Evolutionary conservation across 1,139 yeast species (phyloP).

Genomic region (Petasospora fabianii): DNA sequence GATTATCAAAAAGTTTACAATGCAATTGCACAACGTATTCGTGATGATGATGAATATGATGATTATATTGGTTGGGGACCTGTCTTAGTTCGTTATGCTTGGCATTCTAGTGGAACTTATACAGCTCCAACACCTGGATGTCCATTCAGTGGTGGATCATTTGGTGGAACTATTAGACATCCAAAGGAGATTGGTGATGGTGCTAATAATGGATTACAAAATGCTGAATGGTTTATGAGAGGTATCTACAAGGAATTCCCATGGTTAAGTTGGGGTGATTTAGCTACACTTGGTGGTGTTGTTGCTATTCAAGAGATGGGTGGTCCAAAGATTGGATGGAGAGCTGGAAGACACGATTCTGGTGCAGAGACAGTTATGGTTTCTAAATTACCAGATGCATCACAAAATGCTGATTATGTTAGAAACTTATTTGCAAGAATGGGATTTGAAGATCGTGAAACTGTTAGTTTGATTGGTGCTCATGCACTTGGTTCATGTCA

Average conservation of each 20-base stretch:
- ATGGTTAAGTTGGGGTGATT: slow-evolving; percentile 83
- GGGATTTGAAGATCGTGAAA: slow-evolving; percentile 80
- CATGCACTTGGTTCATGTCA: slow-evolving; percentile 84
- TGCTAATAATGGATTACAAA: slow-evolving; percentile 70
- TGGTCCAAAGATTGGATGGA: slow-evolving; percentile 86
- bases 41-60: slow-evolving; percentile 75
- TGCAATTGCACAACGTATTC: slow-evolving; percentile 69
- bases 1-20: slow-evolving; percentile 80
- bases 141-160: slow-evolving; percentile 64
- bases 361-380: slow-evolving; percentile 50
- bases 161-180: slow-evolving; percentile 78
- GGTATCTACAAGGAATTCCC: slow-evolving; percentile 61
- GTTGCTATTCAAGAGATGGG: slow-evolving; percentile 79
- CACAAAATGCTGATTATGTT: slow-evolving; percentile 65
- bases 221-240: slow-evolving; percentile 61
- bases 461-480: slow-evolving; percentile 85
- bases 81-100: slow-evolving; percentile 63
- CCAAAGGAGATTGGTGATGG: slow-evolving; percentile 63
- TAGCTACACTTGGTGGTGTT: slow-evolving; percentile 86
- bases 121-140: slow-evolving; percentile 40
- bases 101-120: slow-evolving; percentile 76
- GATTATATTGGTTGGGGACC: slow-evolving; percentile 70
- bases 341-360: slow-evolving; percentile 71
- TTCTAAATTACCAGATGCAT: slow-evolving; percentile 80
- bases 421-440: slow-evolving; percentile 64